Base-by-base conservation (phyloP, 495 filamentous ascomycete species). In the Penicillium ucsense region DNA sequence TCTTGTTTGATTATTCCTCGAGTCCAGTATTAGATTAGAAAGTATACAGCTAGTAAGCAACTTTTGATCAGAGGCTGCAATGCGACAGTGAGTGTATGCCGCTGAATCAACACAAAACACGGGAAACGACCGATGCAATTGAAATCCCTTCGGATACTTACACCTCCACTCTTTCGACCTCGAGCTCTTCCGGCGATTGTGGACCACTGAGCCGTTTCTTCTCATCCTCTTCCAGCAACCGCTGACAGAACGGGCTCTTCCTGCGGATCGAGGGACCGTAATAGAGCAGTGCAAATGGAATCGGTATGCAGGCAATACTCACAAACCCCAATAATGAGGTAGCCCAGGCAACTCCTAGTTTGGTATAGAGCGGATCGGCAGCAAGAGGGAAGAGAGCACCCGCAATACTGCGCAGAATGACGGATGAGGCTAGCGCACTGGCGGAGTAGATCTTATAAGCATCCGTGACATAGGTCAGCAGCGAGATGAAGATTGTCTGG, bases 391-490 rank as follows among this genome's bases (percentile, higher is more conserved):
- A 60, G 5, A 71, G 64, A 1, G 82, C 82, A 0, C 82, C 86
- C 20, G 84, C 71, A 9, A 84, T 65, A 33, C 74, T 78, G 2
- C 86, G 71, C 31, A 75, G 63, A 41, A 76, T 78, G 0, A 75
- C 76, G 1, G 81, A 75, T 0, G 82, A 83, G 0, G 86, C 83
- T 54, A 85, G 70, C 2, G 85, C 86, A 12, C 72, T 78, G 4
- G 85, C 85, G 1, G 86, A 69, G 34, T 80, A 88, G 44, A 83
- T 77, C 43, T 78, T 76, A 62, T 90, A 89, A 7, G 84, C 84
- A 56, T 90, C 86, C 8, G 83, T 82, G 38, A 89, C 69, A 49
- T 89, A 90, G 50, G 86, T 90, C 7, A 89, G 63, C 29, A 84
- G 74, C 0, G 81, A 78, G 37, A 82, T 81, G 60, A 86, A 88